These are phyloP conservation scores for Sclerotinia glacialis DNA, from an alignment of 2,329 filamentous ascomycete species.

Conservation along the genomic window DNA sequence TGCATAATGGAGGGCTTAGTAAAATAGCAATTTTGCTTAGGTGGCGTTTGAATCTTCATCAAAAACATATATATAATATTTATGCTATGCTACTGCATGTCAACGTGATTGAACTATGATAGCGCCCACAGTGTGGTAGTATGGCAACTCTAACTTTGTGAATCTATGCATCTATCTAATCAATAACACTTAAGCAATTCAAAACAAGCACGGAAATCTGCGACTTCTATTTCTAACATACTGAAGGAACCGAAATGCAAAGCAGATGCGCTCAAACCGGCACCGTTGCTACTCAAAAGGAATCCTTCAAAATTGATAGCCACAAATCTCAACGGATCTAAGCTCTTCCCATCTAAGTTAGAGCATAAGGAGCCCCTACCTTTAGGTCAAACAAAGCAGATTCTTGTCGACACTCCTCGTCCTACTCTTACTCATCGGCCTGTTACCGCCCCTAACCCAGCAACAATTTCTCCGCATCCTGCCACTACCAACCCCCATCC, in stretches of 20 bases:
- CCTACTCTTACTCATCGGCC: background rate
- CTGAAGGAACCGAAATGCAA: conserved; percentile 36
- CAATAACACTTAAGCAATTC: background rate
- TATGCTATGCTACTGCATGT: background rate
- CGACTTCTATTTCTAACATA: conserved; percentile 4
- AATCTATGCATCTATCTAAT: background rate
- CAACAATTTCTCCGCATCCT: background rate
- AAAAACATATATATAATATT: background rate
- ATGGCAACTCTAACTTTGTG: background rate
- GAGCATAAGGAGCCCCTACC: background rate
- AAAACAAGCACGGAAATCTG: too few relatives aligned
- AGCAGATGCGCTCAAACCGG: conserved; percentile 44
- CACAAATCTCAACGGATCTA: background rate
- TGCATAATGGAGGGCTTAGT: background rate
- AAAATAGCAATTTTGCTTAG: conserved; percentile 27
- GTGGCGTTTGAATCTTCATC: background rate
- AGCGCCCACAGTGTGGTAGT: conserved; percentile 19
- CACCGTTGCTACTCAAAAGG: conserved; percentile 34
- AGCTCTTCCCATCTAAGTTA: background rate
- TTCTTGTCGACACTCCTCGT: background rate
- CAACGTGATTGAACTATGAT: background rate
- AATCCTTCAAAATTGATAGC: conserved; percentile 7
- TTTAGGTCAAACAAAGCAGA: background rate
- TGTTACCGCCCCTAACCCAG: background rate
- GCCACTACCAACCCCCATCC: background rate